Percentiles rank a stretch among this genome's conserved stretches.
Evolutionary conservation across 2,329 filamentous ascomycete species (phyloP).

Genomic region (Rhynchosporium agropyri): DNA sequence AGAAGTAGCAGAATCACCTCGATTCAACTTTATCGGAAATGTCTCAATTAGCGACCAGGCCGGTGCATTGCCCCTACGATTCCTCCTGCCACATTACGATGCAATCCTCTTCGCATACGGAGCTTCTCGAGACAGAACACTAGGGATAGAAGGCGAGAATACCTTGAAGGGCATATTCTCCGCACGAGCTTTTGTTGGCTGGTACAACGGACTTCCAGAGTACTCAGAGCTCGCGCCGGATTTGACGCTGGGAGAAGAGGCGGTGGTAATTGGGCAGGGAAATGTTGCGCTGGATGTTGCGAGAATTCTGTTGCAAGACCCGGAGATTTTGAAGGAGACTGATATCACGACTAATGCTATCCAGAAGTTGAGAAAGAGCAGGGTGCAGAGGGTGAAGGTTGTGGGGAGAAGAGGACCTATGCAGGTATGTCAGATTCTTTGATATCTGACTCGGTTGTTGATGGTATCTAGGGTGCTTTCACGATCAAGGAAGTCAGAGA

Average conservation of each 20-base stretch:
- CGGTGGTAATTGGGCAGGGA: conserved; percentile 88
- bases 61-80: conserved; percentile 63
- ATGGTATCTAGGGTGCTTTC: conserved; percentile 70
- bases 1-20: conserved; percentile 78
- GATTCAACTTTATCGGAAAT: conserved; percentile 92
- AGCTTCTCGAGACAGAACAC: conserved; percentile 77
- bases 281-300: conserved; percentile 96
- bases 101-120: conserved; percentile 92
- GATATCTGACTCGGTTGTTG: conserved; percentile 14
- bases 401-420: conserved; percentile 87
- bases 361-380: conserved; percentile 70
- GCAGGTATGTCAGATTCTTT: conserved; percentile 58
- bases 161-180: conserved; percentile 75
- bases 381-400: conserved; percentile 78
- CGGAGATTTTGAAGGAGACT: conserved; percentile 74
- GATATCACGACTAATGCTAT: conserved; percentile 89
- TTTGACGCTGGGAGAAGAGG: conserved; percentile 75
- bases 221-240: conserved; percentile 73
- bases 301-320: conserved; percentile 76
- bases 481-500: conserved; percentile 95
- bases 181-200: conserved; percentile 91
- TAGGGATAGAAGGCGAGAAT: conserved; percentile 80
- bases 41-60: conserved; percentile 68
- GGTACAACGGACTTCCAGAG: conserved; percentile 96
- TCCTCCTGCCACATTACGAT: conserved; percentile 82